A percentile compares a stretch with the other conserved stretches of the same genome.
Evolutionary conservation across 139 green algal species (phyloP).

Genomic region (Asterochloris erici): DNA sequence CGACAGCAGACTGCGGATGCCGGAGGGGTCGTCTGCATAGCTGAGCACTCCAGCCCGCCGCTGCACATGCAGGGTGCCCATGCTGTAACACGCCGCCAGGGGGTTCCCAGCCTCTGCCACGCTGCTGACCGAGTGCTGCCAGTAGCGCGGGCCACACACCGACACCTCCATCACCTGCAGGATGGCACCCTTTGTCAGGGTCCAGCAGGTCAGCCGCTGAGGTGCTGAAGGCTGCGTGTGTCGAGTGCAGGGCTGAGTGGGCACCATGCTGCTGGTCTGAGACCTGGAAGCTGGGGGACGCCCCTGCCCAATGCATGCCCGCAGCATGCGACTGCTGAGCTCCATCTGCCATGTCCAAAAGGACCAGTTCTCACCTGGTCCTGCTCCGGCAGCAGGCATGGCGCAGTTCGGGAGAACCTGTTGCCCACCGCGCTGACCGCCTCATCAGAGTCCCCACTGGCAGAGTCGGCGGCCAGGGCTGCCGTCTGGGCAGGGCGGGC

Average conservation of each 20-base stretch:
- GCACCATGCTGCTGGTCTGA: no score
- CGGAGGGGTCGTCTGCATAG: constrained; percentile 64
- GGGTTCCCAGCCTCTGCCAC: background rate
- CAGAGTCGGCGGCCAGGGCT: background rate
- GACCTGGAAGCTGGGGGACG: no score
- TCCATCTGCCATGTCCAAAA: background rate
- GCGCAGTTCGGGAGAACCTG: constrained; percentile 35
- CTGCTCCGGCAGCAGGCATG: constrained; percentile 77
- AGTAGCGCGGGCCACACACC: constrained; percentile 73
- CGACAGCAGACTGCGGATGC: constrained; percentile 63
- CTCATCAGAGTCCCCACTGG: background rate
- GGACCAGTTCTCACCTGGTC: constrained; percentile 20
- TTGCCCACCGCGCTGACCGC: background rate
- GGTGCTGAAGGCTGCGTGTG: no score
- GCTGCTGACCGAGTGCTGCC: constrained; percentile 37
- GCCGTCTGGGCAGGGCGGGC: no score
- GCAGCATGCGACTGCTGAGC: no score
- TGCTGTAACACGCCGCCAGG: constrained; percentile 31
- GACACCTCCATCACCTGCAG: constrained; percentile 35
- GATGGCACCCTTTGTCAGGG: no score
- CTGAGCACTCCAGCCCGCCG: constrained; percentile 58
- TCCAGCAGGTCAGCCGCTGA: no score
- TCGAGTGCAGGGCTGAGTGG: no score
- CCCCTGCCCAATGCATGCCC: no score
- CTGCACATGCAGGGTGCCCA: constrained; percentile 66